Conservation (phyloP, 306 rosid species). For the Cucurbita moschata region DNA sequence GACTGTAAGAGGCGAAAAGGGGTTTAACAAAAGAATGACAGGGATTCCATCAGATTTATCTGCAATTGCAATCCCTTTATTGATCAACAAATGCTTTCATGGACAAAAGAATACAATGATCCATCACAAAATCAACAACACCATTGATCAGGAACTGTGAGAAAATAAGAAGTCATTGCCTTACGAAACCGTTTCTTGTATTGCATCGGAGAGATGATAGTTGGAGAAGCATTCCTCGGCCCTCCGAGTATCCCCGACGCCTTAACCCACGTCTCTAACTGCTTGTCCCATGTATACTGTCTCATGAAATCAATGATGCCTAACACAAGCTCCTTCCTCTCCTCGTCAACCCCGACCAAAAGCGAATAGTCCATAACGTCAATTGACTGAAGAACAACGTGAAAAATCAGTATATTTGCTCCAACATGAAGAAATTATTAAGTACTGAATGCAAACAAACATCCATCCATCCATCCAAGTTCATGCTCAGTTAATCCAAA, state of each 20-base stretch:
- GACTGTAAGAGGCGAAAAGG: not conserved
- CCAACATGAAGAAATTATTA: not conserved
- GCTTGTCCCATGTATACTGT: constrained; percentile 99
- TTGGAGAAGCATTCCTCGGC: constrained; percentile 70
- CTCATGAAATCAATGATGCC: constrained; percentile 98
- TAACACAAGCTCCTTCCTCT: constrained; percentile 69
- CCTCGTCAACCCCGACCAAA: constrained; percentile 90
- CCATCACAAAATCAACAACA: constrained; percentile 21
- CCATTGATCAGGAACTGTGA: constrained; percentile 87
- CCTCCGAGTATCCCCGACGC: constrained; percentile 93
- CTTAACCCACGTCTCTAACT: constrained; percentile 95
- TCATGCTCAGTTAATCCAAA: not conserved
- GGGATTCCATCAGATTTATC: constrained; percentile 20
- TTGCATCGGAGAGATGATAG: constrained; percentile 77
- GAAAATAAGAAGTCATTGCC: constrained; percentile 94
- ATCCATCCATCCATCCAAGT: not conserved
- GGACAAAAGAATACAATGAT: constrained; percentile 21
- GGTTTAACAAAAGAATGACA: not conserved
- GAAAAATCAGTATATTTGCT: not conserved
- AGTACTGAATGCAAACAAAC: not conserved
- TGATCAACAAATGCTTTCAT: constrained; percentile 17
- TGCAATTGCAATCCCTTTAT: constrained; percentile 19
- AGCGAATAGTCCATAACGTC: constrained; percentile 96
- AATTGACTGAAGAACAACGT: constrained; percentile 44
- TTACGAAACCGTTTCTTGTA: constrained; percentile 94